Evolutionary conservation across 2,329 filamentous ascomycete genomes (phyloP).

Genomic region (Colletotrichum higginsianum): DNA sequence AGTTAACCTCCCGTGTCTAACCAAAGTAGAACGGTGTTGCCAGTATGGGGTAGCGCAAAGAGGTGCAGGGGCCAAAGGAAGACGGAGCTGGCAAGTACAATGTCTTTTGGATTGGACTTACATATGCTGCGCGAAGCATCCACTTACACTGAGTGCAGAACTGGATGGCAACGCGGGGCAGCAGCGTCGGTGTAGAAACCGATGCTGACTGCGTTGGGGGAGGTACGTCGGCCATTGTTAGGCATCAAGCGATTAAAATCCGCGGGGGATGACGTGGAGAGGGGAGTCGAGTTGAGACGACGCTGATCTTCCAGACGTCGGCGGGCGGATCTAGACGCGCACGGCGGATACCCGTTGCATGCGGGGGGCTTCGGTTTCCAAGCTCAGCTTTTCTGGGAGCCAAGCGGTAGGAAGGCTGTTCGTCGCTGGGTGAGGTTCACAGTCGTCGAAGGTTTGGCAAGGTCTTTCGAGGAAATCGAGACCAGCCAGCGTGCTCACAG

Average conservation of each 20-base stretch:
- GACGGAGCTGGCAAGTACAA: neutral
- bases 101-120: conserved; percentile 59
- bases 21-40: neutral
- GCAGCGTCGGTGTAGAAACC: conserved; percentile 39
- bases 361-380: neutral
- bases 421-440: neutral
- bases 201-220: neutral
- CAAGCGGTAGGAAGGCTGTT: neutral
- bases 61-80: neutral
- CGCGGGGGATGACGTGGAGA: neutral
- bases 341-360: neutral
- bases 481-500: neutral
- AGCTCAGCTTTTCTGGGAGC: neutral
- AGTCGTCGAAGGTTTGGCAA: neutral
- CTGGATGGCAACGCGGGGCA: conserved; percentile 87
- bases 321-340: neutral
- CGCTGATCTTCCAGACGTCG: neutral
- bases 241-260: no score
- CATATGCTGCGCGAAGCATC: conserved; percentile 90
- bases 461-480: neutral
- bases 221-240: conserved; percentile 23
- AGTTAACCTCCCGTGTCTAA: neutral
- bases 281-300: neutral
- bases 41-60: neutral
- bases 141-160: conserved; percentile 97